Base-by-base conservation (phyloP, 495 filamentous ascomycete genomes). In the Penicillium cosmopolitanum region DNA sequence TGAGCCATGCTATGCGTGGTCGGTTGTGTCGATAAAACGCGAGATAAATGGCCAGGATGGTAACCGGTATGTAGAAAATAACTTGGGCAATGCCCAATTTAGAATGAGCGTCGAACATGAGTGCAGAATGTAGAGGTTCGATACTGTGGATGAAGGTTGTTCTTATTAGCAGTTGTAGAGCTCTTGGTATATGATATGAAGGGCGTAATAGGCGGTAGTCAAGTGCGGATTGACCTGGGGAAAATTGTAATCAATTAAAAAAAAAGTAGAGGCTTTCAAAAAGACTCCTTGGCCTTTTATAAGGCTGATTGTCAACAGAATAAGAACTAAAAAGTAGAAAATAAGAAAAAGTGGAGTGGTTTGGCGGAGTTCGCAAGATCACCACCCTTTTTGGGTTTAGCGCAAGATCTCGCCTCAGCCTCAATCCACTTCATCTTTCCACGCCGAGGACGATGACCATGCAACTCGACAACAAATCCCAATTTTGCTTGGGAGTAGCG, bases 1-100 rank as follows among this genome's bases (percentile, higher is more conserved):
- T 62, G 28, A 56, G 13, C 65, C 62, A 70, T 47, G 56, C 34
- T 38, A 63, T 56, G 3, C 66, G 68, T 19, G 68, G 68, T 11
- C 68, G 61, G 31, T 42, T 54, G 50, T 65, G 58, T 12, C 66
- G 66, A 34, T 62, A 57, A 36, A 44, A 66, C 21, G 60, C 43
- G 3, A 65, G 57, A 21, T 56, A 53, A 15, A 50, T 43, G 8
- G 68, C 61, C 5, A 65, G 9, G 7, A 63, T 4, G 2, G 58
- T 58, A 10, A 56, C 56, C 5, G 69, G 66, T 16, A 61, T 46
- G 57, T 69, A 72, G 57, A 69, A 69, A 12, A 66, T 53, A 34
- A 69, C 66, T 33, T 64, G 62, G 15, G 67, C 66, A 52, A 69
- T 66, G 34, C 66, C 60, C 13, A 63, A 48, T 55, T 63, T 64